phyloP scores from a whole-genome alignment of 306 rosid species.

The Abrus pulchellus region DNA sequence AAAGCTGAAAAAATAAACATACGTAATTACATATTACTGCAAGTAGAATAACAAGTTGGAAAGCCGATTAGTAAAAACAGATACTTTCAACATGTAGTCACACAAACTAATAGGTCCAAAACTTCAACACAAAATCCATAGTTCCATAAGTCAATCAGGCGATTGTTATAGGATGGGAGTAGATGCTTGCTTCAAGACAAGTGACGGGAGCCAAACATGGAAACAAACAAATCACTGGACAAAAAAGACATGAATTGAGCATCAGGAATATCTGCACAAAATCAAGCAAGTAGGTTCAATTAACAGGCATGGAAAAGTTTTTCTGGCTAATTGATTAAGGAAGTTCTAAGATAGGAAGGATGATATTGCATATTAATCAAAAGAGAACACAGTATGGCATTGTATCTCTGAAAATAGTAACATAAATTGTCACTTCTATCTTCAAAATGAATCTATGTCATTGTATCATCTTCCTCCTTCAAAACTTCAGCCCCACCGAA shows the following conservation, averaged over 20 bases:
- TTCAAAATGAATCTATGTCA: background rate
- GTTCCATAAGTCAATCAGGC: conserved; percentile 14
- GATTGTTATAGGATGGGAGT: background rate
- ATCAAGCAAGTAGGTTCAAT: background rate
- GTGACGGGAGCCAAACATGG: background rate
- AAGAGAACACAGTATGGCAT: conserved; percentile 11
- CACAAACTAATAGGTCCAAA: background rate
- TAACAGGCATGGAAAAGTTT: background rate
- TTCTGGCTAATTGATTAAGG: conserved; percentile 3
- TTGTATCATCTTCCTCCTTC: background rate
- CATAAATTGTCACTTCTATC: background rate
- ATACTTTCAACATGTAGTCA: conserved; percentile 16
- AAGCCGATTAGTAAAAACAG: background rate
- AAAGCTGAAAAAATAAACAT: background rate
- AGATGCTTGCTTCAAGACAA: background rate
- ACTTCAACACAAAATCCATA: background rate
- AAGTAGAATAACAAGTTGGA: conserved; percentile 22
- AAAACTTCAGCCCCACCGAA: background rate
- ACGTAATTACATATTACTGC: conserved; percentile 10
- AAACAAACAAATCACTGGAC: conserved; percentile 19
- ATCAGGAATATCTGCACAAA: background rate
- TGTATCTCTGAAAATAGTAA: conserved; percentile 17
- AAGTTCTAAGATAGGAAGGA: conserved; percentile 7
- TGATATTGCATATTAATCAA: conserved; percentile 7
- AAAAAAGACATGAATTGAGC: background rate